Evolutionary conservation across 306 rosid species (phyloP), one percentile per base, ranked within the genome.

Genomic region (Lotus japonicus): DNA sequence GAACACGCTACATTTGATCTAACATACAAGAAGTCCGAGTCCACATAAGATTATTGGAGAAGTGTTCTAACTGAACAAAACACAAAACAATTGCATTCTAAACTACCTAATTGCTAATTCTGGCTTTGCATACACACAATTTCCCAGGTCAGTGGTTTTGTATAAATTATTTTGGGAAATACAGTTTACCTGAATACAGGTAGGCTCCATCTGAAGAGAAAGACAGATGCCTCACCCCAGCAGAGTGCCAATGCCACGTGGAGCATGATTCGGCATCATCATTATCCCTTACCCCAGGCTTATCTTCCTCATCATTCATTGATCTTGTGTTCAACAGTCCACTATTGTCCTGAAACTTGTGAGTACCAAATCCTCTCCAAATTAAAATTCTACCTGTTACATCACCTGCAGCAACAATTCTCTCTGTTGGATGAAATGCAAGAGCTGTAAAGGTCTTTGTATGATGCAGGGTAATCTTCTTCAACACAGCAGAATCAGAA

Each of bases 201-300:
- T 88, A 88, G 46, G 86, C 90, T 68, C 97, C 99, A 58, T 94
- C 99, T 6, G 90, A 81, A 65, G 97, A 82, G 73, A 94, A 94
- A 38, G 88, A 85, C 33, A 94, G 83, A 41, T 77, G 80, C 63
- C 59, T 84, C 36, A 94, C 94, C 71, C 72, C 84, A 36, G 80
- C 42, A 62, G 92, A 78, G 72, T 94, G 99, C 99, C 99, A 94
- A 76, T 94, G 99, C 96, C 96, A 80, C 11, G 90, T 88, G 49
- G 88, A 66, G 80, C 96, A 86, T 66, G 92, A 85, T 73, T 90
- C 88, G 67, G 97, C 96, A 82, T 94, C 90, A 45, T 90, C 96
- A 69, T 85, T 77, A 28, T 74, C 83, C 84, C 95, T 94, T 68
- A 88, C 88, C 63, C 95, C 99, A 61, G 89, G 87, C 58, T 78